These are phyloP conservation scores for Fusarium mundagurra DNA, from an alignment of 2,329 filamentous ascomycete genomes.

Conservation along the genomic window DNA sequence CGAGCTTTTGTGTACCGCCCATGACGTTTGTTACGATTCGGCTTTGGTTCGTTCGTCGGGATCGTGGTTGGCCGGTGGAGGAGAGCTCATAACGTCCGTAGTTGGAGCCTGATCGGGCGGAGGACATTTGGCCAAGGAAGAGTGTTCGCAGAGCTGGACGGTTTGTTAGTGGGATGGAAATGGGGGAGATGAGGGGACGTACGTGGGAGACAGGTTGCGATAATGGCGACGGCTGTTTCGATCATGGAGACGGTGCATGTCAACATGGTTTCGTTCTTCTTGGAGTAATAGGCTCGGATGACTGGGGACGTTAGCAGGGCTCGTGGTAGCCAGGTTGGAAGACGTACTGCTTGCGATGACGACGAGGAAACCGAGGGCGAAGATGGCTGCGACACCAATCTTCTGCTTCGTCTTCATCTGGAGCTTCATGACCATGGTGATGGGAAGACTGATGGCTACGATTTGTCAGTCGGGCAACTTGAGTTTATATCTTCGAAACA, in stretches of 20 bases:
- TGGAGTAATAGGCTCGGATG: conserved; percentile 49
- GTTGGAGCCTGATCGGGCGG: conserved; percentile 29
- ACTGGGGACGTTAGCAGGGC: conserved; percentile 26
- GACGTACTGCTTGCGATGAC: conserved; percentile 45
- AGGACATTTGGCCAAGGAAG: conserved; percentile 35
- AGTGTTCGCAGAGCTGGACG: conserved; percentile 28
- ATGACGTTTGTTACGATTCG: conserved; percentile 37
- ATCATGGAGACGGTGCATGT: conserved; percentile 52
- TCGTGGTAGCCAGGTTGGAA: fast-evolving
- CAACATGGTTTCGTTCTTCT: conserved; percentile 49
- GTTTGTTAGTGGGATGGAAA: background rate
- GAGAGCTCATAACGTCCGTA: conserved; percentile 39
- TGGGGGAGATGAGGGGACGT: background rate
- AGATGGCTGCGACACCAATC: conserved; percentile 46
- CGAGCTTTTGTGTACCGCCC: conserved; percentile 29
- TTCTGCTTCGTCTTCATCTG: conserved; percentile 48
- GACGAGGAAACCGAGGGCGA: conserved; percentile 46
- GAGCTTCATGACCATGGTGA: conserved; percentile 48
- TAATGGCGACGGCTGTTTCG: conserved; percentile 52
- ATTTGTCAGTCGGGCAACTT: background rate
- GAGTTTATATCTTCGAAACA: background rate
- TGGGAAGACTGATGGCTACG: conserved; percentile 46
- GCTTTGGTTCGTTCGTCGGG: conserved; percentile 33
- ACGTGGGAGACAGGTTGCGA: conserved; percentile 52
- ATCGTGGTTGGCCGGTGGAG: conserved; percentile 23